phyloP scores from a whole-genome alignment of 2,329 filamentous ascomycete genomes.

The Coniochaeta sp. region DNA sequence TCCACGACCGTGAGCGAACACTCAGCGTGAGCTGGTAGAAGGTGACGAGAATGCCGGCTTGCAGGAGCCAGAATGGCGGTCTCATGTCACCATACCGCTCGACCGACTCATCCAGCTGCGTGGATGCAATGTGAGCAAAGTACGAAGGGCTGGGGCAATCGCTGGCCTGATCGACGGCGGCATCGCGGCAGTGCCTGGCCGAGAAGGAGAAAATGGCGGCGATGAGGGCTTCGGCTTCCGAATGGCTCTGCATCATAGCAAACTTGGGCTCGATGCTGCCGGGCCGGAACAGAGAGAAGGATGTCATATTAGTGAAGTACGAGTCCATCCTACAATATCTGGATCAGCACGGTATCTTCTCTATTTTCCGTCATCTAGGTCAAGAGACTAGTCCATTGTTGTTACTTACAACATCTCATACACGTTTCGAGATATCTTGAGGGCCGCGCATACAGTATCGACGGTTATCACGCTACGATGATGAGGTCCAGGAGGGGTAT shows the following conservation, averaged over 20 bases:
- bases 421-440: slow-evolving; percentile 6
- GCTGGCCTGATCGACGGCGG: slow-evolving; percentile 2
- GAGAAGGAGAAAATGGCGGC: slow-evolving; percentile 23
- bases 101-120: slow-evolving; percentile 20
- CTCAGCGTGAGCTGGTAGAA: slow-evolving; percentile 25
- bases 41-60: slow-evolving; percentile 24
- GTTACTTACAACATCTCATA: slow-evolving; percentile 8
- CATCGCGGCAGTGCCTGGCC: slow-evolving; percentile 11
- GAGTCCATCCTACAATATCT: neutral
- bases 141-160: slow-evolving; percentile 8
- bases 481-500: slow-evolving; percentile 3
- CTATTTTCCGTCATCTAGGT: neutral
- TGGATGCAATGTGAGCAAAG: slow-evolving; percentile 16
- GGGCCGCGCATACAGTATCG: slow-evolving; percentile 7
- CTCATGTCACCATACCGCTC: slow-evolving; percentile 21
- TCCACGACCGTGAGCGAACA: slow-evolving; percentile 27
- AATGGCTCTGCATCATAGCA: slow-evolving; percentile 7
- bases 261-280: slow-evolving; percentile 17
- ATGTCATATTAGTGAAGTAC: slow-evolving; percentile 23
- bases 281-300: slow-evolving; percentile 21
- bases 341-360: neutral
- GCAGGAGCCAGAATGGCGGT: slow-evolving; percentile 25
- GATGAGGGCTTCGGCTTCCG: slow-evolving; percentile 19
- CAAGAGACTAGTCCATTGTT: neutral
- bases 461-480: slow-evolving; percentile 5